Evolutionary conservation across 78 protist species (phyloP), one percentile per base, ranked within the genome.

Genomic region (Protostelium mycophagum): DNA sequence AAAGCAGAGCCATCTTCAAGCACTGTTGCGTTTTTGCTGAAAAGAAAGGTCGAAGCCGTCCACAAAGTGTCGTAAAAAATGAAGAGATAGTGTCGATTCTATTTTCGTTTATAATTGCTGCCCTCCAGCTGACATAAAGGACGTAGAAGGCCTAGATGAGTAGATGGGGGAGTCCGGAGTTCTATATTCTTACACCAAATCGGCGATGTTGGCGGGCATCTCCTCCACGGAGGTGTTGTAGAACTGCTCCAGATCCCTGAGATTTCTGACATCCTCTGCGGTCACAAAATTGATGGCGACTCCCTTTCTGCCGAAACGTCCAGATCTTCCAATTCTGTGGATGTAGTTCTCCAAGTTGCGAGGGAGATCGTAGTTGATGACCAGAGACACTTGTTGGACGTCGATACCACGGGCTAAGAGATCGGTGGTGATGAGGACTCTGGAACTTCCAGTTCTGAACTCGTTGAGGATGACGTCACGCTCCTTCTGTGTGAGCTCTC

Each of bases 391-490:
- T 94, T 97, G 99, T 93, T 96, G 98, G 84, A 99, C 99, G 91
- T 99, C 99, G 83, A 99, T 97, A 86, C 99, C 99, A 29, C 99
- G 96, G 38, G 99, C 99, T 34, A 97, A 93, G 31, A 99, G 90
- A 91, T 99, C 99, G 88, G 99, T 99, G 86, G 99, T 97, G 97
- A 99, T 98, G 93, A 99, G 97, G 36, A 99, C 99, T 73, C 99
- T 99, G 31, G 96, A 85, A 1, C 93, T 37, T 83, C 99, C 99
- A 0, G 96, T 85, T 86, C 99, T 94, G 99, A 99, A 99, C 88
- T 97, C 97, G 35, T 86, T 35, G 97, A 99, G 97, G 94, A 99
- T 97, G 83, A 86, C 90, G 63, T 97, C 99, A 38, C 99, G 98
- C 90, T 98, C 99, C 88, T 93, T 88, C 94, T 97, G 99, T 39